phyloP scores from a whole-genome alignment of 768 basidiomycete species.

The Macrolepiota albuminosa region DNA sequence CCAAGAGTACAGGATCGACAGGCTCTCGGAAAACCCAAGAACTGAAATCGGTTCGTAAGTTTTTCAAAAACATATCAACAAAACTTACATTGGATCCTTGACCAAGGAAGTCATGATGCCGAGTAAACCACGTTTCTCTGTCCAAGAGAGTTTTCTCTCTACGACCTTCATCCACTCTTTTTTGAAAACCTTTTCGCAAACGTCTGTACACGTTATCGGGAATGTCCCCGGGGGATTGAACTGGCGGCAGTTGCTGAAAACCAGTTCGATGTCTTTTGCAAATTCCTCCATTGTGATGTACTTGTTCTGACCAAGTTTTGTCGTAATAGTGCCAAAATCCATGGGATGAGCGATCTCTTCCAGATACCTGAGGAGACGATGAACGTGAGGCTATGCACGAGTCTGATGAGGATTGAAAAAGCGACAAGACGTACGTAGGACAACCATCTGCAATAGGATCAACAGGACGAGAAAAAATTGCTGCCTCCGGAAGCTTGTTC shows the following conservation, averaged over 20 bases:
- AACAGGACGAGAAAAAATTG: slow-evolving; percentile 77
- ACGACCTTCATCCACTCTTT: slow-evolving; percentile 81
- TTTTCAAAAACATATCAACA: background rate
- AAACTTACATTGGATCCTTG: slow-evolving; percentile 56
- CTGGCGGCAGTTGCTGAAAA: slow-evolving; percentile 84
- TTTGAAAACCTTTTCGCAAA: slow-evolving; percentile 70
- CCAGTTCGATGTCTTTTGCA: slow-evolving; percentile 71
- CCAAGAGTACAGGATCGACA: slow-evolving; percentile 81
- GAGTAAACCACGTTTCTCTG: slow-evolving; percentile 77
- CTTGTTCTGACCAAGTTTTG: slow-evolving; percentile 58
- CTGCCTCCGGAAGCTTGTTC: slow-evolving; percentile 57
- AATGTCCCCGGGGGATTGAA: slow-evolving; percentile 87
- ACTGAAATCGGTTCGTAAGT: slow-evolving; percentile 26
- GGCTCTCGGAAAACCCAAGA: slow-evolving; percentile 78
- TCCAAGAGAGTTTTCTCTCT: slow-evolving; percentile 68
- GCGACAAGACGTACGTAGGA: slow-evolving; percentile 66
- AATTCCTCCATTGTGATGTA: slow-evolving; percentile 85
- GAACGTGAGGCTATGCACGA: background rate
- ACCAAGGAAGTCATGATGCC: slow-evolving; percentile 63
- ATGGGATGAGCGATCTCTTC: slow-evolving; percentile 91
- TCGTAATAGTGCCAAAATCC: slow-evolving; percentile 83
- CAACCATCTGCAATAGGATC: slow-evolving; percentile 81
- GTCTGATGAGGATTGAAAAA: background rate
- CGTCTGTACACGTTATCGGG: slow-evolving; percentile 66
- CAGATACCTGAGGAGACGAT: slow-evolving; percentile 57